Evolutionary conservation across 805 yeast species (phyloP), one percentile per base, ranked within the genome.

Genomic region (Candida boidinii): DNA sequence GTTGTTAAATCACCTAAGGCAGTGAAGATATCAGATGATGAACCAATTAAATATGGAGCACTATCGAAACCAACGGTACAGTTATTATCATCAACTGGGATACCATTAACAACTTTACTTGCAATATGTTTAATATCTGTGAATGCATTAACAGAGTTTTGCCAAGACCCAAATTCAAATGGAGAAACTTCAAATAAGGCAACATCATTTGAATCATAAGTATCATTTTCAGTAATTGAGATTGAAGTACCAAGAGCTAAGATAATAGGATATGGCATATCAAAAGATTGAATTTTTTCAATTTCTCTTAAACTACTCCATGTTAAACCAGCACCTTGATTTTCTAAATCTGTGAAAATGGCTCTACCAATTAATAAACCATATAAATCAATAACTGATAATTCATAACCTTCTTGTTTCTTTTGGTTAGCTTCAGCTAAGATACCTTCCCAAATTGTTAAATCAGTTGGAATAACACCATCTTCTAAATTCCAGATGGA

Each of bases 81-180:
- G 2, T 22, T 35, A n/a, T 6, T 8, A 7, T 42, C 44, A 24
- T 6, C 39, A 41, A 1, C 39, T 34, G 1, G 76, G 59, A 36
- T 39, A 0, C 83, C 83, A 29, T 63, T 54, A 17, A 39, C 37
- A 8, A 76, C 46, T 2, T 53, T 34, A 0, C 80, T 58, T 0
- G 85, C 85, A 18, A 78, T 48, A 42, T 66, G 76, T 37, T 62
- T 63, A 26, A 69, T 42, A n/a, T 69, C 62, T 3, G 68, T 56
- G 41, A 78, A 78, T 4, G 71, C 56, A 23, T 60, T 53, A 22
- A 69, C 41, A 26, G 51, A 50, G 11, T 56, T 39, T 39, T 76
- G 80, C 82, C 83, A 78, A 0, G 80, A 73, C 0, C 85, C 85
- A 56, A 76, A 76, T 36, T 78, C 86, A 45, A 53, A 73, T 0